Evolutionary conservation across 768 basidiomycete species (phyloP).

Genomic region (Paxillus involutus): DNA sequence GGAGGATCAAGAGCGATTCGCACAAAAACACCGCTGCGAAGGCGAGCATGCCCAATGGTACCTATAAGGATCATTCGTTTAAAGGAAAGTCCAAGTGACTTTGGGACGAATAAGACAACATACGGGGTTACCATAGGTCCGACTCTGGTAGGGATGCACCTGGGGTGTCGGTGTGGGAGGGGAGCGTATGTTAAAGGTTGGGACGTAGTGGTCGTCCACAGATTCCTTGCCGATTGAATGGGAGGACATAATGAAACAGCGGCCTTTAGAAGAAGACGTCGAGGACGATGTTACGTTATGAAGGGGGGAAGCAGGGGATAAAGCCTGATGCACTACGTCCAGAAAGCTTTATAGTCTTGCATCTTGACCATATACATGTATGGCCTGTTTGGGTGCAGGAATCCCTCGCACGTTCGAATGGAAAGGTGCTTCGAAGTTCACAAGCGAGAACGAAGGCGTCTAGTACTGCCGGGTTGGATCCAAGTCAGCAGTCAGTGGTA

Average conservation of each 20-base stretch:
- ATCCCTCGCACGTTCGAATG: conserved; percentile 2
- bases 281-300: neutral
- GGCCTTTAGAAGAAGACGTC: neutral
- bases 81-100: neutral
- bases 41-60: conserved; percentile 28
- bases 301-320: neutral
- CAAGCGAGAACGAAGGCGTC: conserved; percentile 2
- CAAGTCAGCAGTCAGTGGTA: conserved; percentile 13
- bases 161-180: conserved; percentile 11
- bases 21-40: too few relatives aligned
- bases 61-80: conserved; percentile 10
- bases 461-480: neutral
- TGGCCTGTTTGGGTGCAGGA: neutral
- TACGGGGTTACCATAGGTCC: conserved; percentile 26
- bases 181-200: conserved; percentile 22
- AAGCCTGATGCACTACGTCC: neutral
- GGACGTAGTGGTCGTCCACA: conserved; percentile 26
- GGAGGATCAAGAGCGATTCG: conserved; percentile 27
- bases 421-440: conserved; percentile 3
- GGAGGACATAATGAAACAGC: conserved; percentile 15
- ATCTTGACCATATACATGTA: neutral
- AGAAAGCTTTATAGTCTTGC: conserved; percentile 17
- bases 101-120: neutral
- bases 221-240: conserved; percentile 23
- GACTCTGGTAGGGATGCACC: conserved; percentile 27